Evolutionary conservation across 1,139 yeast species (phyloP).

Genomic region (Nakaseomyces delphensis): DNA sequence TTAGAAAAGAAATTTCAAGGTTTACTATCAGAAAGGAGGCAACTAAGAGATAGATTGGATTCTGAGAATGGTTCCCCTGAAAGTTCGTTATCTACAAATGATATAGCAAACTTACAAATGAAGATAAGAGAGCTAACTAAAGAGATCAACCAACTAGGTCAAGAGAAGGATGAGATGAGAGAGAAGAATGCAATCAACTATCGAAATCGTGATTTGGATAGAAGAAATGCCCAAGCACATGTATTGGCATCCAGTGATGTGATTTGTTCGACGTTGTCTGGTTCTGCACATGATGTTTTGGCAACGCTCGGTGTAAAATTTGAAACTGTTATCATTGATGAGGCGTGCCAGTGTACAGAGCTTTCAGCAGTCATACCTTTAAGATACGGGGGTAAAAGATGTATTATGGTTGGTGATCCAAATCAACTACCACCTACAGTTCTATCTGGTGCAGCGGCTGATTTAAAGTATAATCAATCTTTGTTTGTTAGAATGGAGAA

Average conservation of each 20-base stretch:
- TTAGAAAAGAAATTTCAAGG: slow-evolving; percentile 27
- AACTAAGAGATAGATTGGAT: slow-evolving; percentile 22
- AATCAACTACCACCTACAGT: slow-evolving; percentile 98
- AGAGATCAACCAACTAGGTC: slow-evolving; percentile 60
- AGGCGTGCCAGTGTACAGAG: slow-evolving; percentile 97
- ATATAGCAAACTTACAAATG: slow-evolving; percentile 39
- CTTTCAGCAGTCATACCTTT: slow-evolving; percentile 85
- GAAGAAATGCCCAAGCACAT: slow-evolving; percentile 63
- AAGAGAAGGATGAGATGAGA: slow-evolving; percentile 67
- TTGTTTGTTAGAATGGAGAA: slow-evolving; percentile 90
- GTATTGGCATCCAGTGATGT: slow-evolving; percentile 73
- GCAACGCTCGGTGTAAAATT: slow-evolving; percentile 67
- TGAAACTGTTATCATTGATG: slow-evolving; percentile 94
- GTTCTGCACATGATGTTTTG: slow-evolving; percentile 85
- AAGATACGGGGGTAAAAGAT: slow-evolving; percentile 80
- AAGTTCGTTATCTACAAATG: slow-evolving; percentile 27
- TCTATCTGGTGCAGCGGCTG: slow-evolving; percentile 80
- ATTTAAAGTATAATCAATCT: slow-evolving; percentile 77
- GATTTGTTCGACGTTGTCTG: slow-evolving; percentile 87
- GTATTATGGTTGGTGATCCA: slow-evolving; percentile 99
- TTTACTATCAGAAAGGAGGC: slow-evolving; percentile 24
- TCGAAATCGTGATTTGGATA: slow-evolving; percentile 71
- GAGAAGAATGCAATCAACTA: slow-evolving; percentile 59
- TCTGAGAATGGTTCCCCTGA: slow-evolving; percentile 26
- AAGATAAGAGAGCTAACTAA: slow-evolving; percentile 48